Base-by-base conservation (phyloP, 345 rosid species). In the Citrus medica region DNA sequence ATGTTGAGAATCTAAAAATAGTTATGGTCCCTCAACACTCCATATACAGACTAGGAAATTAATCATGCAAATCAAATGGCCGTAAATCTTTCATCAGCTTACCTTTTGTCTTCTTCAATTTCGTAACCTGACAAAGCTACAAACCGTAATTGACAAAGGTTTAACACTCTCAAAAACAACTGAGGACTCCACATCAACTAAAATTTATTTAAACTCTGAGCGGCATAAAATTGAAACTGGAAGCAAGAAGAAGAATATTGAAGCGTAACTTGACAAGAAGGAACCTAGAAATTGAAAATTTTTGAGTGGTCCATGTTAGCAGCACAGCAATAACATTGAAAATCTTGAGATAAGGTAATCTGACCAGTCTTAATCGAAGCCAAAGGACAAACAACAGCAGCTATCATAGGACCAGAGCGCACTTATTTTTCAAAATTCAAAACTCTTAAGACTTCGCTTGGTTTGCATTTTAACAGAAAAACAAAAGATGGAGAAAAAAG, bases 251-350 rank as follows among this genome's bases (percentile, higher is more conserved):
- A 48, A 81, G 56, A 19, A 19, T 21, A 16, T 61, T 42, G 35
- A 27, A 80, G 16, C 14, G 32, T 14, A 80, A 27, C 22, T 7
- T 33, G 37, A 76, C 51, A 53, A 35, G 28, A 16, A 32, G 9
- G 46, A 40, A 59, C 8, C 35, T 3, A 28, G n/a, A 73, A 35
- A 30, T 24, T n/a, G 25, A 42, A 28, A 77, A 51, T 25, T 30
- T 37, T 42, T 2, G 25, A 65, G 81, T 83, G 86, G 83, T 35
- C 84, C 84, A 59, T 65, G 76, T 62, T 51, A 70, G 70, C 69
- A 7, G 66, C 62, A 71, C 74, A 25, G 17, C 6, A 25, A 71
- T 67, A 25, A n/a, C 13, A 25, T n/a, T 21, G 79, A 78, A 75
- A 48, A 76, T 55, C 38, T 27, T 46, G 33, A 73, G 79, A 79